Evolutionary conservation across 2,329 filamentous ascomycete species (phyloP), one percentile per base, ranked within the genome.

Genomic region (Zopfia rhizophila): DNA sequence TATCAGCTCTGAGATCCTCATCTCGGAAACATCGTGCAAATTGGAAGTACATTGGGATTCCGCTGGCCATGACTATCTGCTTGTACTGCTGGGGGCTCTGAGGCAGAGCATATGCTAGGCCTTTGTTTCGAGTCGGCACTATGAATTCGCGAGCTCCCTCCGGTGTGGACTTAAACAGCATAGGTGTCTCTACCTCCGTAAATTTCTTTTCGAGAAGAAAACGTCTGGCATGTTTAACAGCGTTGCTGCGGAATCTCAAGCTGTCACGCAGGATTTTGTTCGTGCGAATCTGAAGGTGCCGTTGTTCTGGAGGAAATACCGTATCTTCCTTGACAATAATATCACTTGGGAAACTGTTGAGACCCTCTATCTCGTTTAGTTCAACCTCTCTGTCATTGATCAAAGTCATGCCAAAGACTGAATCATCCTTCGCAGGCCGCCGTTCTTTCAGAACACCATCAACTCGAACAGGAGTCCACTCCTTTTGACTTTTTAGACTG

Each of bases 1-100:
- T 82, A 69, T 99, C 95, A 1, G 93, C 90, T 14, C 94, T 83
- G 24, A 94, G 78, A 69, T 97, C 95, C 67, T 99, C 94, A 64
- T 99, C 95, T 11, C 94, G 86, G 72, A 97, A 99, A 66, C 94
- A 99, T 54, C 86, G 87, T 2, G 94, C 95, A 74, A 97, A 91
- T 63, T 99, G 94, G 71, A 88, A 95, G 69, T 99, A 99, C 28
- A 82, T 84, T 1, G 80, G 75, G 8, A 97, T 82, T 0, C 93
- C 93, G 50, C 89, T 89, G 0, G 91, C 90, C 91, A 99, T 97
- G 29, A 99, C 81, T 2, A 97, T 90, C 75, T 99, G 94, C 75
- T 99, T 99, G 69, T 97, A 99, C 70, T 99, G 94, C 70, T 99
- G 94, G 0, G 94, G 94, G 56, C 93, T 97, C 69, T 99, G 95